Evolutionary conservation across 163 green algal species (phyloP), one percentile per base, ranked within the genome.

Genomic region (Prototheca wickerhamii): DNA sequence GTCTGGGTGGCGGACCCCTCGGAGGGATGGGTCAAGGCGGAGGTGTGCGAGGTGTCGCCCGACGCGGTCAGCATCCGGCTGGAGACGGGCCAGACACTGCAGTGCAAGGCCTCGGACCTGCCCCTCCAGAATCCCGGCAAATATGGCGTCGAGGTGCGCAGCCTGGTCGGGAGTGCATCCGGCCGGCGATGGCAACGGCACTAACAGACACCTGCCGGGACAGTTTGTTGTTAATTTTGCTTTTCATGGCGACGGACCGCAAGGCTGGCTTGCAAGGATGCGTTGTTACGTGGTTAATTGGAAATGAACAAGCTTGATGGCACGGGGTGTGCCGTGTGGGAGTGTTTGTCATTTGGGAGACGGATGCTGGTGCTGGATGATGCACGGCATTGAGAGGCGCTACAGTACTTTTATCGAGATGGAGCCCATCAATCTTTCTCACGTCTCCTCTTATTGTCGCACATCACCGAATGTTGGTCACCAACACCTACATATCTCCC

Each of bases 81-180:
- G 29, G 80, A 88, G 32, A 67, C 69, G 18, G 67, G 44, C 15
- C 64, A 76, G 25, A 60, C 84, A 53, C 63, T 69, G 5, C 74
- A 70, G 25, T 78, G 65, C 42, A 77, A 77, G 35, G 60, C 80
- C 3, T 76, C 84, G 23, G 85, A 92, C 33, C 84, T 84, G 17
- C 89, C 87, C 2, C 56, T 95, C 44, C 89, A 95, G 54, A 96
- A 96, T 74, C 76, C 78, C 12, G 81, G 82, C 6, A 73, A 69
- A 10, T 76, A 79, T 43, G 89, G 89, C 26, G 89, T 88, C 28
- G 82, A 96, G 85, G 89, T 96, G 67, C 54, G 87, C 10, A 21
- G 37, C 37, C 37, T 46, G 37, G 10, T 21, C 37, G 37, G 37
- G 10, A 46, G 37, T 21, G 8, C 10, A 46, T 21, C 37, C 37